These are phyloP conservation scores for Nematocida sp. DNA, from an alignment of 371 early-diverging fungal genomes.

Conservation along the genomic window DNA sequence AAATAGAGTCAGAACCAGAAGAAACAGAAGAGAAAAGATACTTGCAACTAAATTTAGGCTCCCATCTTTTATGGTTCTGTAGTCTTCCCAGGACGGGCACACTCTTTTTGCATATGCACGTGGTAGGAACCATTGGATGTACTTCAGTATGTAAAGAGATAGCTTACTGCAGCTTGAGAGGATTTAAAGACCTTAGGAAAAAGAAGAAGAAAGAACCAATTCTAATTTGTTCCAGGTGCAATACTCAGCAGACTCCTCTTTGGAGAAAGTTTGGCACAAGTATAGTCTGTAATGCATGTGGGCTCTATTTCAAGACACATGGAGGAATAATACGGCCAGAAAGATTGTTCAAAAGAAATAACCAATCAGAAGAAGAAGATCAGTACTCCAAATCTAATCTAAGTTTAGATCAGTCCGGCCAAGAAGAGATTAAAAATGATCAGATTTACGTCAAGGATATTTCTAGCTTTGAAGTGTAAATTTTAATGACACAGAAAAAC, in stretches of 20 bases:
- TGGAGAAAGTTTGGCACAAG: slow-evolving; percentile 56
- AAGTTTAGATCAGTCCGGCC: neutral
- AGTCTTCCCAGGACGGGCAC: neutral
- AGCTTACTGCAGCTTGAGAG: neutral
- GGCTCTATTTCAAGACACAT: slow-evolving; percentile 63
- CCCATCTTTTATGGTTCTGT: neutral
- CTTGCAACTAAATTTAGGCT: too few species aligned
- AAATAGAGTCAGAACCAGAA: too few species aligned
- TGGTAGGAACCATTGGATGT: neutral
- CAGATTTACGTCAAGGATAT: neutral
- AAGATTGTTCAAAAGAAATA: slow-evolving; percentile 17
- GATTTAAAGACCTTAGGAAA: neutral
- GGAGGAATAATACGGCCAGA: slow-evolving; percentile 46
- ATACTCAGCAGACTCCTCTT: slow-evolving; percentile 56
- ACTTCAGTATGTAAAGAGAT: slow-evolving; percentile 42
- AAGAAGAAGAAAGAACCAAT: neutral
- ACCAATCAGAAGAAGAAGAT: neutral
- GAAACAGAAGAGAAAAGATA: too few species aligned
- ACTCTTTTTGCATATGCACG: slow-evolving; percentile 22
- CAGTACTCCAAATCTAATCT: neutral
- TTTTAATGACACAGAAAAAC: slow-evolving; percentile 27
- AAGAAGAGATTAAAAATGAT: neutral
- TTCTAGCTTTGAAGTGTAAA: slow-evolving; percentile 1
- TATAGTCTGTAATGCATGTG: slow-evolving; percentile 63
- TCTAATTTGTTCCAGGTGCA: slow-evolving; percentile 54